Percentiles rank a stretch among this genome's conserved stretches.
Conservation (phyloP, 495 filamentous ascomycete species). For the Penicillium cinerascens region DNA sequence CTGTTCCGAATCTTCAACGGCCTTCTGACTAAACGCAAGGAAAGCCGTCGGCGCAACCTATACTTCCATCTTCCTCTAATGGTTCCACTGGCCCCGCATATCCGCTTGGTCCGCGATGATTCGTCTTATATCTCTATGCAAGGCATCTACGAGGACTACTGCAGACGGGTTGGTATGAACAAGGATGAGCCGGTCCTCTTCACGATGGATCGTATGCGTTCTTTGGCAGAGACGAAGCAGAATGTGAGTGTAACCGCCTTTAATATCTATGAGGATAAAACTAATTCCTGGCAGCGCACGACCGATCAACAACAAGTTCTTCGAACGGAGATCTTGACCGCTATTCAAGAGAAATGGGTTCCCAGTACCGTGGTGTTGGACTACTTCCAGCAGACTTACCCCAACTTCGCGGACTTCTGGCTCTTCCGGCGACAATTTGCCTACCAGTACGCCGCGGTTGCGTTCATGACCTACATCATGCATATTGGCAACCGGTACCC, state of each 20-base stretch:
- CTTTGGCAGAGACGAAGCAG: slow-evolving; percentile 64
- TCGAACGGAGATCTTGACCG: slow-evolving; percentile 79
- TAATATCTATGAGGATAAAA: background rate
- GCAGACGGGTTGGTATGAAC: slow-evolving; percentile 73
- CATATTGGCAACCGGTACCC: slow-evolving; percentile 93
- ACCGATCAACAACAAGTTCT: slow-evolving; percentile 64
- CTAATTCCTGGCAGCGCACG: slow-evolving; percentile 48
- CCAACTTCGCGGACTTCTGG: slow-evolving; percentile 92
- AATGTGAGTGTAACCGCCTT: slow-evolving; percentile 40
- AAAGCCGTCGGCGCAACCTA: slow-evolving; percentile 86
- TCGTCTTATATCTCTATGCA: slow-evolving; percentile 91
- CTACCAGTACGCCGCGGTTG: slow-evolving; percentile 92
- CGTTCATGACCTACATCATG: slow-evolving; percentile 98
- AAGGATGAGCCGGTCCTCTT: slow-evolving; percentile 95
- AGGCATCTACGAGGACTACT: slow-evolving; percentile 92
- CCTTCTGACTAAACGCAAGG: slow-evolving; percentile 82
- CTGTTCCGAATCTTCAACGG: slow-evolving; percentile 98
- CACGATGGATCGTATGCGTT: slow-evolving; percentile 87
- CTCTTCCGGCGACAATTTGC: slow-evolving; percentile 94
- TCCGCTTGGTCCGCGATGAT: slow-evolving; percentile 92
- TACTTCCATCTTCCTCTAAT: slow-evolving; percentile 95
- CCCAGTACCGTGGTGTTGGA: slow-evolving; percentile 74
- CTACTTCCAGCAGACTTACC: slow-evolving; percentile 86
- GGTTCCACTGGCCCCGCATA: slow-evolving; percentile 88
- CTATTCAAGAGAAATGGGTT: slow-evolving; percentile 90